phyloP scores from a whole-genome alignment of 148 eudicot genomes.

The Nepenthes gracilis region DNA sequence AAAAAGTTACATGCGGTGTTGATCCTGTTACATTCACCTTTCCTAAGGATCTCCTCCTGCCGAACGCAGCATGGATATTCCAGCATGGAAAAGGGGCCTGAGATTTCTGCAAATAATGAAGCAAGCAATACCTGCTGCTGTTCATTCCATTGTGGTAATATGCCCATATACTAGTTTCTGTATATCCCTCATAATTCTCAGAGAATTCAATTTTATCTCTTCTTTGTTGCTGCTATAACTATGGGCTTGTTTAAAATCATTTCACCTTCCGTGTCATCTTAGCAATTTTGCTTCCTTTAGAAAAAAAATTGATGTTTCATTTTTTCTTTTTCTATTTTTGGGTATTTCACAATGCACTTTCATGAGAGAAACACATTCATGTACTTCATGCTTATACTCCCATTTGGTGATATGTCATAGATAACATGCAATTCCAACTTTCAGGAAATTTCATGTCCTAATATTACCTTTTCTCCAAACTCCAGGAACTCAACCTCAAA shows the following conservation, averaged over 20 bases:
- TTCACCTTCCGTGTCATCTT: no score
- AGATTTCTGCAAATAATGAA: conserved; percentile 59
- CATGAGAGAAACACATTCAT: not conserved
- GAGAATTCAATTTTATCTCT: no score
- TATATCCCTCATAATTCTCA: no score
- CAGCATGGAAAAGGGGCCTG: conserved; percentile 94
- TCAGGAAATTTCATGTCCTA: not conserved
- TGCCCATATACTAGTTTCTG: not conserved
- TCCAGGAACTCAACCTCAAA: not conserved
- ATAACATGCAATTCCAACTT: not conserved
- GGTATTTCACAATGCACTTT: not conserved
- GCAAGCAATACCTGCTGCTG: conserved; percentile 75
- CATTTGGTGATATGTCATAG: not conserved
- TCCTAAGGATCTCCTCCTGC: conserved; percentile 96
- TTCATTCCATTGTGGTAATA: conserved; percentile 86
- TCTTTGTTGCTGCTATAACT: no score
- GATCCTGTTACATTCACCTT: conserved; percentile 65
- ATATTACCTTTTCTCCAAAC: not conserved
- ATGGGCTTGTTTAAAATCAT: no score
- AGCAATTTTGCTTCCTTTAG: not conserved
- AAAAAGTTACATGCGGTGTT: conserved; percentile 31
- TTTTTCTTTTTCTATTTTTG: not conserved
- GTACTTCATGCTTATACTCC: not conserved
- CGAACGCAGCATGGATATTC: conserved; percentile 99
- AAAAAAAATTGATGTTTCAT: not conserved